These are phyloP conservation scores for Botrytis fabae DNA, from an alignment of 2,329 filamentous ascomycete species.

Conservation along the genomic window DNA sequence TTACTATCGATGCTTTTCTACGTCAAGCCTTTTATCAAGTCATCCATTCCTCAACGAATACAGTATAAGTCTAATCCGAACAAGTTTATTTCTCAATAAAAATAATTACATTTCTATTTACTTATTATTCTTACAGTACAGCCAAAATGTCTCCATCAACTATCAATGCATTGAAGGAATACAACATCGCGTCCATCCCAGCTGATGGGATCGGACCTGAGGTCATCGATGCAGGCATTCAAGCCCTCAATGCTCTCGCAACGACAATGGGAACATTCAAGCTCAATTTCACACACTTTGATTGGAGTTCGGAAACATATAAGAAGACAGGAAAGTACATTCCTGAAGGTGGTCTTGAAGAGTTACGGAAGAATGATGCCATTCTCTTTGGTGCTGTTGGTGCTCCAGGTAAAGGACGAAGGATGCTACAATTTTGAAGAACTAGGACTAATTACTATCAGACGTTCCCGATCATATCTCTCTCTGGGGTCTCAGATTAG, in stretches of 20 bases:
- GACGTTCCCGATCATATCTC: slow-evolving; percentile 67
- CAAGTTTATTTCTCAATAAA: background rate
- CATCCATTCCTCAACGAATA: background rate
- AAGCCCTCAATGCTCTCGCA: slow-evolving; percentile 56
- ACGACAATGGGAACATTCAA: slow-evolving; percentile 55
- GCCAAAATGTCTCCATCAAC: background rate
- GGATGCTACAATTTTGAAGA: background rate
- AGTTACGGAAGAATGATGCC: slow-evolving; percentile 56
- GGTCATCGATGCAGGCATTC: slow-evolving; percentile 60
- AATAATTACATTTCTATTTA: background rate
- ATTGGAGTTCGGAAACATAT: slow-evolving; percentile 61
- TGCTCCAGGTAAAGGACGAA: slow-evolving; percentile 47
- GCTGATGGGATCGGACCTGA: slow-evolving; percentile 65
- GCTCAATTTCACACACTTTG: slow-evolving; percentile 59
- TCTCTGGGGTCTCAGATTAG: slow-evolving; percentile 63
- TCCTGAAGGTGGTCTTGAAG: slow-evolving; percentile 56
- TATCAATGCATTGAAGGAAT: slow-evolving; percentile 31
- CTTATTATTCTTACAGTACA: background rate
- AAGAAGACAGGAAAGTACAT: slow-evolving; percentile 60
- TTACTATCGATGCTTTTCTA: background rate
- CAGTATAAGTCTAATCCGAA: background rate
- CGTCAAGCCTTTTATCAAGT: background rate
- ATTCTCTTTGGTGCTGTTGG: slow-evolving; percentile 63
- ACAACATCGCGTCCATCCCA: slow-evolving; percentile 60
- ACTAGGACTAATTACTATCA: slow-evolving; percentile 29